A percentile compares a stretch with the other conserved stretches of the same genome.
phyloP scores from a whole-genome alignment of 2,329 filamentous ascomycete species.

The Scorias spongiosa region DNA sequence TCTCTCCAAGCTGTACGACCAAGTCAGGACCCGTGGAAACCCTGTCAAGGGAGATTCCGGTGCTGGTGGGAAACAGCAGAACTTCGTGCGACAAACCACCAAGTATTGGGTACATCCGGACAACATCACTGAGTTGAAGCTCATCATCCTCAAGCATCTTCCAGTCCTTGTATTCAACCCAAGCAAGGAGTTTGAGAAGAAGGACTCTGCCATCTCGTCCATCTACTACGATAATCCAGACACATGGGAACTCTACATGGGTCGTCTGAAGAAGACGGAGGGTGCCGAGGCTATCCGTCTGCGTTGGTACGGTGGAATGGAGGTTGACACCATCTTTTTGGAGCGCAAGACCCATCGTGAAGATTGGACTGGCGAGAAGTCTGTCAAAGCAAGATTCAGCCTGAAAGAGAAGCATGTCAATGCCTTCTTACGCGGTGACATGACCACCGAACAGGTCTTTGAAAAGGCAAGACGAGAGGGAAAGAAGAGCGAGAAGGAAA shows the following conservation, averaged over 20 bases:
- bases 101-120: slow-evolving; percentile 99
- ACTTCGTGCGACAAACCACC: slow-evolving; percentile 90
- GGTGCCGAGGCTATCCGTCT: slow-evolving; percentile 92
- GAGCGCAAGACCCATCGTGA: slow-evolving; percentile 97
- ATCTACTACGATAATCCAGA: slow-evolving; percentile 97
- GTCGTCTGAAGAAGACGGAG: slow-evolving; percentile 92
- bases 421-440: slow-evolving; percentile 66
- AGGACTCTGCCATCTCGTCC: slow-evolving; percentile 89
- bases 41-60: slow-evolving; percentile 83
- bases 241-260: slow-evolving; percentile 86
- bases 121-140: slow-evolving; percentile 94
- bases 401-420: slow-evolving; percentile 98
- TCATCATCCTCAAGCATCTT: slow-evolving; percentile 94
- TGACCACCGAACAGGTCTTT: slow-evolving; percentile 78
- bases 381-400: slow-evolving; percentile 89
- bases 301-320: slow-evolving; percentile 96
- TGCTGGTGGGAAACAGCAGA: slow-evolving; percentile 83
- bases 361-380: slow-evolving; percentile 98
- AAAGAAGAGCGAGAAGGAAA: slow-evolving; percentile 84
- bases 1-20: slow-evolving; percentile 86
- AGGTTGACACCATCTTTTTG: slow-evolving; percentile 86
- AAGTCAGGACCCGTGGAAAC: slow-evolving; percentile 83
- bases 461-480: slow-evolving; percentile 92
- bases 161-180: slow-evolving; percentile 95
- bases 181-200: slow-evolving; percentile 84